Percentiles rank a stretch among this genome's conserved stretches.
Conservation (phyloP, 2,329 filamentous ascomycete species). For the Aureobasidium namibiae region DNA sequence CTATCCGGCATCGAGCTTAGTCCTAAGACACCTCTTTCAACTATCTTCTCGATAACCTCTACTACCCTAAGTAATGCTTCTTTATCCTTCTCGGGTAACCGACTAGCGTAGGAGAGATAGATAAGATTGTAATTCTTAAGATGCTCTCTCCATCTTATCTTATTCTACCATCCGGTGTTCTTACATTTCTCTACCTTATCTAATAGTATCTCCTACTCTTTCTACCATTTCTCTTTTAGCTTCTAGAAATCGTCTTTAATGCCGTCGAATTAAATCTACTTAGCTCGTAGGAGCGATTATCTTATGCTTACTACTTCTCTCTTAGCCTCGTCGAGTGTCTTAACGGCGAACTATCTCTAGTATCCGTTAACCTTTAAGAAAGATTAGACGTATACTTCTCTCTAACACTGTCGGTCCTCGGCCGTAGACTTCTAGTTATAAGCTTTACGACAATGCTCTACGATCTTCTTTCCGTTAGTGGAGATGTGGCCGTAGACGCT, state of each 20-base stretch:
- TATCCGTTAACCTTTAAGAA: neutral
- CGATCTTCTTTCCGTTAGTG: neutral
- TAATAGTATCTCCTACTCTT: neutral
- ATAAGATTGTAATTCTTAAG: constrained; percentile 12
- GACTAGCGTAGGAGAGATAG: constrained; percentile 13
- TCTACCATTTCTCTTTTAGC: neutral
- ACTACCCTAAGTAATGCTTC: neutral
- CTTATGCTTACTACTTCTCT: neutral
- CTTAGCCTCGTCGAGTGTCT: neutral
- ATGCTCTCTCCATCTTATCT: constrained; percentile 15
- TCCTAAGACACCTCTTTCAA: constrained; percentile 16
- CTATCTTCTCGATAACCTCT: neutral
- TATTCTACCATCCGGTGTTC: constrained; percentile 14
- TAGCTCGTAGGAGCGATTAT: neutral
- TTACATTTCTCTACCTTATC: neutral
- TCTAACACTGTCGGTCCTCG: neutral
- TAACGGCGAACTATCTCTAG: neutral
- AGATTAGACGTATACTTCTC: neutral
- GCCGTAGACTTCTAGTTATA: neutral
- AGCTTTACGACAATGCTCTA: neutral
- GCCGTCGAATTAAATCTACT: neutral
- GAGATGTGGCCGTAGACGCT: neutral
- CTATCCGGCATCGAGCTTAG: constrained; percentile 14
- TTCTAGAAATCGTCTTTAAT: neutral
- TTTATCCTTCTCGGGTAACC: constrained; percentile 13